Percentiles rank a stretch among this genome's conserved stretches.
Conservation (phyloP, 1,139 yeast species). For the Yamadazyma spencermartinsiae region DNA sequence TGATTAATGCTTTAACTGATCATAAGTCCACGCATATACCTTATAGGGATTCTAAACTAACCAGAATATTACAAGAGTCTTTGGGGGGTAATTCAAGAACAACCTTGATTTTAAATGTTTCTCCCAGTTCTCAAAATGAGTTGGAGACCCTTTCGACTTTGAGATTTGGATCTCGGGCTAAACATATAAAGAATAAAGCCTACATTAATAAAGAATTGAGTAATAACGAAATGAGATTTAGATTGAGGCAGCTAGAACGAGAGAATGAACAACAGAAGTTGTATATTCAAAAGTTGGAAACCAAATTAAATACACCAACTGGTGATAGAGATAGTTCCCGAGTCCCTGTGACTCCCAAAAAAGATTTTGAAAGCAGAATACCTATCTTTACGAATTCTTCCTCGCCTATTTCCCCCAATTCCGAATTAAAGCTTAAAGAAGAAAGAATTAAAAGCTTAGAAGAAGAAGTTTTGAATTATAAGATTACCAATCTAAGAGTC, state of each 20-base stretch:
- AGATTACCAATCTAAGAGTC: conserved; percentile 34
- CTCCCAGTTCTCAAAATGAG: conserved; percentile 63
- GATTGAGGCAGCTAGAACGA: conserved; percentile 49
- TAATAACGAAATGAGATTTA: conserved; percentile 51
- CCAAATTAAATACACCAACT: conserved; percentile 27
- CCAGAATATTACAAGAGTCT: conserved; percentile 80
- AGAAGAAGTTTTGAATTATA: conserved; percentile 34
- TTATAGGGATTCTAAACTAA: conserved; percentile 80
- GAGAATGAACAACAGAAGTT: conserved; percentile 44
- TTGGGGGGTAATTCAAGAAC: conserved; percentile 88
- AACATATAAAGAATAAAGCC: conserved; percentile 66
- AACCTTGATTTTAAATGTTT: conserved; percentile 74
- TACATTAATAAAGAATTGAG: conserved; percentile 71
- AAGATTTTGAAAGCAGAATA: conserved; percentile 13
- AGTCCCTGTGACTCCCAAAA: conserved; percentile 11
- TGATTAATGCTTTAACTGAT: conserved; percentile 77
- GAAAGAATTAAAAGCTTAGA: conserved; percentile 39
- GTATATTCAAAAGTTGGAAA: conserved; percentile 50
- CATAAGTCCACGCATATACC: conserved; percentile 68
- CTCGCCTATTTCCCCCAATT: conserved; percentile 12
- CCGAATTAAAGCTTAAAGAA: conserved; percentile 32
- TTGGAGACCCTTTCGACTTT: conserved; percentile 75
- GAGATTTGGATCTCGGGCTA: conserved; percentile 80
- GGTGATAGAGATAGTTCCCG: neutral
- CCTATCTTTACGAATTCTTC: conserved; percentile 11